These are phyloP conservation scores for Nectriaceae sp. DNA, from an alignment of 2,329 filamentous ascomycete genomes.

Conservation along the genomic window DNA sequence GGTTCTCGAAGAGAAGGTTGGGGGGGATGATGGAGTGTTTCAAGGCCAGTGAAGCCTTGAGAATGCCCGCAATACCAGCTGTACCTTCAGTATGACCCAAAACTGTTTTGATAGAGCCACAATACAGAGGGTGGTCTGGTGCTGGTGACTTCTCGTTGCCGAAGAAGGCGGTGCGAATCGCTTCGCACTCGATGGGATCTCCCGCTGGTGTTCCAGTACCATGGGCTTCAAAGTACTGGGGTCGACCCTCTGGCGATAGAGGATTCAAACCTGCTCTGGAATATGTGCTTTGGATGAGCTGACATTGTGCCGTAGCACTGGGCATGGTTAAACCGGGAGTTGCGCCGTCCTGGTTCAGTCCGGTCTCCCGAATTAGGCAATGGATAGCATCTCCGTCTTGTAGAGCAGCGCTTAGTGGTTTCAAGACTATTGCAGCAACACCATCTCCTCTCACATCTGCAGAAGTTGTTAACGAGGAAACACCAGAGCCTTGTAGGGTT, in stretches of 20 bases:
- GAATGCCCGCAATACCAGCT: constrained; percentile 24
- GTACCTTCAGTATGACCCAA: constrained; percentile 37
- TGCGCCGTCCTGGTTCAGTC: constrained; percentile 40
- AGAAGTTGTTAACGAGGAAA: constrained; percentile 42
- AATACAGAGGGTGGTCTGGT: not conserved
- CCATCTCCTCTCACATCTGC: constrained; percentile 51
- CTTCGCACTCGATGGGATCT: constrained; percentile 24
- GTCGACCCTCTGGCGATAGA: not conserved
- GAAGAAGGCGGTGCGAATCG: constrained; percentile 32
- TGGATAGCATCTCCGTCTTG: constrained; percentile 36
- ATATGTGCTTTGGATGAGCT: constrained; percentile 2
- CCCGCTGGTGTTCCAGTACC: constrained; percentile 16
- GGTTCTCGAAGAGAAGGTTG: constrained; percentile 21
- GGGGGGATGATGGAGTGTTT: constrained; percentile 25
- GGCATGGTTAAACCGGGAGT: constrained; percentile 31
- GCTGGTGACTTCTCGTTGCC: not conserved
- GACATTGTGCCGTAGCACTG: constrained; percentile 2
- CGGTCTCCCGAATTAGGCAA: constrained; percentile 37
- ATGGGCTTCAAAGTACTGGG: constrained; percentile 35
- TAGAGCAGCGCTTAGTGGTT: constrained; percentile 41
- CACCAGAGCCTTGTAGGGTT: constrained; percentile 26
- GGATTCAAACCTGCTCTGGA: constrained; percentile 39
- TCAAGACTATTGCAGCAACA: constrained; percentile 41
- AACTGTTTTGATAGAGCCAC: constrained; percentile 43
- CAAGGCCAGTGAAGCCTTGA: constrained; percentile 27